Evolutionary conservation across 2,329 filamentous ascomycete genomes (phyloP).

Genomic region (Neonectria faginata): DNA sequence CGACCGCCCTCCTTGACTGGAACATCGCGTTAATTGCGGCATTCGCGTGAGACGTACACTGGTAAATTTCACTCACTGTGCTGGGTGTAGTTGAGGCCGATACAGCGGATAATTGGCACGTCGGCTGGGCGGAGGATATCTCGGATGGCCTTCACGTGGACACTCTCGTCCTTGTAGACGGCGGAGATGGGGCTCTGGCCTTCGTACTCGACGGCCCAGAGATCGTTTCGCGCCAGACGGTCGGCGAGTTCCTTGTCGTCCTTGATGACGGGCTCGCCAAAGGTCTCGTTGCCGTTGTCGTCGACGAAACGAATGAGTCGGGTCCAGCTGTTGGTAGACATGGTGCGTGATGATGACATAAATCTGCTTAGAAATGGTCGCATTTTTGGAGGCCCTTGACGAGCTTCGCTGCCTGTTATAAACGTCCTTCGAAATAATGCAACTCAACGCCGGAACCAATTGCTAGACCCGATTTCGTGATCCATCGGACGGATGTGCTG

Average conservation of each 20-base stretch:
- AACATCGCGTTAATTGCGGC: not conserved
- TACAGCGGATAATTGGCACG: conserved; percentile 52
- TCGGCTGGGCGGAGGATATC: conserved; percentile 48
- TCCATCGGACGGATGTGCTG: not conserved
- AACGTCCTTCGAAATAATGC: not conserved
- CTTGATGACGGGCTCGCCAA: conserved; percentile 49
- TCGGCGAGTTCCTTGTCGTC: conserved; percentile 44
- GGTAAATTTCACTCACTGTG: conserved; percentile 46
- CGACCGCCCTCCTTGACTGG: conserved; percentile 64
- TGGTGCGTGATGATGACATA: conserved; percentile 24
- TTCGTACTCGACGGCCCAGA: conserved; percentile 48
- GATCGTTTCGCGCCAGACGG: conserved; percentile 39
- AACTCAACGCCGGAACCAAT: conserved; percentile 9
- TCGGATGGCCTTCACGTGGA: conserved; percentile 48
- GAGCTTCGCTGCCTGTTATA: conserved; percentile 14
- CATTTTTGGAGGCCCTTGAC: conserved; percentile 4
- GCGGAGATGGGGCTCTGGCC: conserved; percentile 44
- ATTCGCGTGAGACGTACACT: rapidly evolving
- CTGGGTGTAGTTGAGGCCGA: conserved; percentile 53
- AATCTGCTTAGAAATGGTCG: conserved; percentile 24
- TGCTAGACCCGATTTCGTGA: conserved; percentile 2
- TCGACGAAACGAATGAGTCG: conserved; percentile 52
- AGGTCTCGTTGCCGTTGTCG: conserved; percentile 48
- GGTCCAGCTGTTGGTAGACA: conserved; percentile 45
- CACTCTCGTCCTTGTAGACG: conserved; percentile 43